Conservation (phyloP, 1,284 basidiomycete genomes). For the Ustilago trichophora region DNA sequence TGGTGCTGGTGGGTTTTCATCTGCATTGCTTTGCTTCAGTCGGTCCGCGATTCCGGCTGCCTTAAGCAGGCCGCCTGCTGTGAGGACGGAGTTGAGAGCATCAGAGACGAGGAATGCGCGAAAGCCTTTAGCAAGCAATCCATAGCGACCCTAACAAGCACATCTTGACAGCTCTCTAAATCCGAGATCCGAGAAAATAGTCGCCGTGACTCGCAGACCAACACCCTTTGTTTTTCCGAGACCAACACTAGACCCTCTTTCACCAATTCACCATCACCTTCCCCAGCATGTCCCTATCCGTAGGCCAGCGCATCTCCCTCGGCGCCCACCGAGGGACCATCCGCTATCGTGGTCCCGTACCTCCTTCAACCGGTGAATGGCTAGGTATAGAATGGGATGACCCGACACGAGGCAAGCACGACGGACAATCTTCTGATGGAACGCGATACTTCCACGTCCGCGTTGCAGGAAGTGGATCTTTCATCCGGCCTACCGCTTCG, state of each 20-base stretch:
- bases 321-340: constrained; percentile 70
- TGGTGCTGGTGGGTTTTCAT: too few relatives aligned
- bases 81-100: too few relatives aligned
- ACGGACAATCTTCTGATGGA: constrained; percentile 78
- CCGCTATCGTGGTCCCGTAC: constrained; percentile 76
- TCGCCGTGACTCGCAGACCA: constrained; percentile 8
- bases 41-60: too few relatives aligned
- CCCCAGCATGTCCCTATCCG: constrained; percentile 11
- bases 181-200: too few relatives aligned
- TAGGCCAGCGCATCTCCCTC: constrained; percentile 48
- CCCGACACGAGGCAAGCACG: constrained; percentile 81
- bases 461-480: constrained; percentile 47
- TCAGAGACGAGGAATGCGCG: too few relatives aligned
- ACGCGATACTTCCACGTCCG: constrained; percentile 75
- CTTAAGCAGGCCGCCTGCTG: too few relatives aligned
- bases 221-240: too few relatives aligned
- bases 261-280: background rate
- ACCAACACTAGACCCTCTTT: constrained; percentile 13
- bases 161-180: background rate
- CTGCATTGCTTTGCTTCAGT: too few relatives aligned
- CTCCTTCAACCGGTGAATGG: constrained; percentile 78
- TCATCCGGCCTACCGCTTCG: constrained; percentile 44
- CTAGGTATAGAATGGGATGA: constrained; percentile 96
- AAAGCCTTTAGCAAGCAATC: too few relatives aligned
- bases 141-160: background rate